Evolutionary conservation across 805 yeast genomes (phyloP), one percentile per base, ranked within the genome.

Genomic region (Saccharomyces kudriavzevii): DNA sequence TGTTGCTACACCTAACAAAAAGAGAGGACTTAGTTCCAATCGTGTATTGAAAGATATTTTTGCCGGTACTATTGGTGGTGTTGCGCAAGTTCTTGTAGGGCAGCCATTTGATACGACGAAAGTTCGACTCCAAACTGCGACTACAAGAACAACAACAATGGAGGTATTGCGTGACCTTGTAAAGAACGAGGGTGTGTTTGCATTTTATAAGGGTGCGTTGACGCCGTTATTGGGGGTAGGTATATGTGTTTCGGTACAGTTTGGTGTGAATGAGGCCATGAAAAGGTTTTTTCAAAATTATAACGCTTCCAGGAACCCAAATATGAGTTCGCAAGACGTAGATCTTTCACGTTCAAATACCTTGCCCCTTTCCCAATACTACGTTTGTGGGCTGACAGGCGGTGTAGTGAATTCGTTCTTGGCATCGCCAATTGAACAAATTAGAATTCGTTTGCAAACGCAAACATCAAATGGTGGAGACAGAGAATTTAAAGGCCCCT

Each of bases 191-290:
- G 99, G 99, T 1, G 79, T 84, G 5, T 54, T 73, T 40, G 99
- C 95, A 0, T 89, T 94, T 65, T 94, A 94, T 70, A 84, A 95
- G 70, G 99, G 99, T 35, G 90, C 97, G 1, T 64, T 90, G 61
- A 91, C 97, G 1, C 99, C 99, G 22, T 76, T 94, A 61, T 70
- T 92, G 35, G 99, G 99, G 11, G 89, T 92, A n/a, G 99, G 99
- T 50, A 96, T 96, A 0, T 91, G 97, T 76, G 97, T 94, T 11
- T 88, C 96, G 8, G 87, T 92, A 45, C 99, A 94, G 71, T 94
- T 94, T 66, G 94, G 96, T 48, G 96, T 89, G 40, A 91, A 91
- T 65, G 98, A 94, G 70, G 85, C 78, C 64, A 89, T 92, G 96
- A 94, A 94, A 72, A 77, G 97, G 63, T 73, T 77, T 56, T 90